Conservation (phyloP, 2,329 filamentous ascomycete species). For the Penicillium hordei region DNA sequence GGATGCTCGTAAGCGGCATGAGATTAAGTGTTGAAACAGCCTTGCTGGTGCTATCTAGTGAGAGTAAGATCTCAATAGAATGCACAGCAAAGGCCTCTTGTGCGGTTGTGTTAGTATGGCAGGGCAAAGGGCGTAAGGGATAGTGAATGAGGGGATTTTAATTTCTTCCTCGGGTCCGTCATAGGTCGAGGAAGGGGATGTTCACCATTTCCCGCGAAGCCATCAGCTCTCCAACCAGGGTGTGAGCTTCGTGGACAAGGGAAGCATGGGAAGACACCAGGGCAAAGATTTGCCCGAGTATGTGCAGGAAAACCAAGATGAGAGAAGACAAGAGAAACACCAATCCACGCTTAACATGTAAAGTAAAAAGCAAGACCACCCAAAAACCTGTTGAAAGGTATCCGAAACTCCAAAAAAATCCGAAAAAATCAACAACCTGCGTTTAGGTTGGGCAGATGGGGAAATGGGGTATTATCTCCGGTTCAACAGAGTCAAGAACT, state of each 20-base stretch:
- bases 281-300: constrained; percentile 5
- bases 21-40: constrained; percentile 31
- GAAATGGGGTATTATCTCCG: constrained; percentile 38
- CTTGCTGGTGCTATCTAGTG: constrained; percentile 13
- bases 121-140: neutral
- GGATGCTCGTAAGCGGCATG: constrained; percentile 7
- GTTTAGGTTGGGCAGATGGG: constrained; percentile 22
- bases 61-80: constrained; percentile 10
- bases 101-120: constrained; percentile 13
- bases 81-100: constrained; percentile 10
- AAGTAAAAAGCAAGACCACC: constrained; percentile 25
- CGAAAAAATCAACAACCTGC: constrained; percentile 28
- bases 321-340: constrained; percentile 19
- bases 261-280: neutral
- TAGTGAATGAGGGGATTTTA: neutral
- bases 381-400: constrained; percentile 45
- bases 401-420: constrained; percentile 37
- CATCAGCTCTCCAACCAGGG: neutral
- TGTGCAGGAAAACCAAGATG: constrained; percentile 15
- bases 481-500: constrained; percentile 84
- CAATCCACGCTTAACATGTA: constrained; percentile 24
- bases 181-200: neutral
- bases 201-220: neutral
- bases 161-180: neutral
- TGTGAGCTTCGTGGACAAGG: neutral